Conservation (phyloP, 2,329 filamentous ascomycete genomes). For the Cladosporium sp. region DNA sequence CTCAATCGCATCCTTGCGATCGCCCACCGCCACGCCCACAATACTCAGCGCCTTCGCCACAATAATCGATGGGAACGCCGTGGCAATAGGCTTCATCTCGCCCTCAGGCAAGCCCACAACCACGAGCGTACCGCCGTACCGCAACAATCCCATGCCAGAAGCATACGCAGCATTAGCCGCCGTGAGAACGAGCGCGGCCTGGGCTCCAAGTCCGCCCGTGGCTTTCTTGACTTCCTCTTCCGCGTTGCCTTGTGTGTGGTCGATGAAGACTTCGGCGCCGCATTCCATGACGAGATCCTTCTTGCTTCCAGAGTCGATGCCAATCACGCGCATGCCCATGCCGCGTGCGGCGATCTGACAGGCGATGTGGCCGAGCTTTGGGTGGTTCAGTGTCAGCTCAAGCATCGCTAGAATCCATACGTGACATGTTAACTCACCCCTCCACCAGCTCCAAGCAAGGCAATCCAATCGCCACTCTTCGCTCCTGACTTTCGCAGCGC, state of each 20-base stretch:
- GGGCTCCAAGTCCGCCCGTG: slow-evolving; percentile 55
- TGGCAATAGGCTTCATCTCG: slow-evolving; percentile 41
- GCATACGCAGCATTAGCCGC: slow-evolving; percentile 46
- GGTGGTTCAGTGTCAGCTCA: not conserved
- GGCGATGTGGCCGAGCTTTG: slow-evolving; percentile 56
- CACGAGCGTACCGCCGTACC: slow-evolving; percentile 43
- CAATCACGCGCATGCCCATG: slow-evolving; percentile 61
- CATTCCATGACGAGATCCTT: slow-evolving; percentile 56
- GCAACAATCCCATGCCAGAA: slow-evolving; percentile 35
- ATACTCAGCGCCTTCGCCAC: slow-evolving; percentile 40
- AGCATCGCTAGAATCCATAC: not conserved
- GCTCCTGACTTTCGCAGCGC: slow-evolving; percentile 59
- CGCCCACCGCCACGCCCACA: slow-evolving; percentile 44
- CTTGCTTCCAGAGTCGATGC: slow-evolving; percentile 61
- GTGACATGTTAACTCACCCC: slow-evolving; percentile 15
- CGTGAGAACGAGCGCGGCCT: slow-evolving; percentile 54
- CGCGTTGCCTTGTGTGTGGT: slow-evolving; percentile 53
- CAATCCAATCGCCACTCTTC: slow-evolving; percentile 55
- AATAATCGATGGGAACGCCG: slow-evolving; percentile 37
- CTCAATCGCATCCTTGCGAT: slow-evolving; percentile 46
- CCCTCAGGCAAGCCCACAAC: slow-evolving; percentile 47
- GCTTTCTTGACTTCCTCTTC: slow-evolving; percentile 52
- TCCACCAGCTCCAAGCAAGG: slow-evolving; percentile 40
- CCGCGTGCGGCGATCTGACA: slow-evolving; percentile 56
- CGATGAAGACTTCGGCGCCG: slow-evolving; percentile 64